Evolutionary conservation across 2,329 filamentous ascomycete genomes (phyloP), one percentile per base, ranked within the genome.

Genomic region (Byssochlamys sp.): DNA sequence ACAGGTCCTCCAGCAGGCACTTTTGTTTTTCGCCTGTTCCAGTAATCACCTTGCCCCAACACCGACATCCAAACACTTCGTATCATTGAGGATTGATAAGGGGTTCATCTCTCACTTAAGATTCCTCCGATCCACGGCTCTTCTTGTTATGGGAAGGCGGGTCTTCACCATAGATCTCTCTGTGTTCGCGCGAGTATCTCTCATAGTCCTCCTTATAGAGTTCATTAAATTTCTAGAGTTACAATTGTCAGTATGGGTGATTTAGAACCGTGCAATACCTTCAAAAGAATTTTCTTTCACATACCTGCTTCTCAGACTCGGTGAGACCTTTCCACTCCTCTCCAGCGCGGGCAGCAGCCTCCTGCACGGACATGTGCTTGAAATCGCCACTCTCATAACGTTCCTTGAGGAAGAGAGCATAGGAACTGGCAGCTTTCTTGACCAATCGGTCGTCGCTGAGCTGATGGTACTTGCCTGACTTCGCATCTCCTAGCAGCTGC

Each of bases 391-490:
- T 77, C 1, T 60, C 61, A 4, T 65, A 59, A 55, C 81, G 75
- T 11, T 82, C 80, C 27, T 56, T 63, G 49, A 60, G 33, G 70
- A 81, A 88, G 3, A 65, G 57, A 1, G 73, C 26, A 60, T 71
- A 84, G 0, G 78, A 12, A 3, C n/a, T 65, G 0, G 5, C 1
- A 3, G 77, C 71, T 1, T 59, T 59, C 67, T 80, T 84, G 53
- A 81, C 75, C 12, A 69, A 64, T 54, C 85, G 79, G 10, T 82
- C 77, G 65, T 88, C 85, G 4, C 71, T 59, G 55, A 87, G 76
- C 5, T 54, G 53, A 1, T 45, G 27, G 27, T 61, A 59, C 49
- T 57, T 61, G 12, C 54, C 29, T 51, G 65, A 65, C 2, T 61
- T 45, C 10, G 57, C 62, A 52, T 55, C 62, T 7, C 45, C 49